phyloP scores from a whole-genome alignment of 805 yeast genomes.

The Peterozyma toletana region DNA sequence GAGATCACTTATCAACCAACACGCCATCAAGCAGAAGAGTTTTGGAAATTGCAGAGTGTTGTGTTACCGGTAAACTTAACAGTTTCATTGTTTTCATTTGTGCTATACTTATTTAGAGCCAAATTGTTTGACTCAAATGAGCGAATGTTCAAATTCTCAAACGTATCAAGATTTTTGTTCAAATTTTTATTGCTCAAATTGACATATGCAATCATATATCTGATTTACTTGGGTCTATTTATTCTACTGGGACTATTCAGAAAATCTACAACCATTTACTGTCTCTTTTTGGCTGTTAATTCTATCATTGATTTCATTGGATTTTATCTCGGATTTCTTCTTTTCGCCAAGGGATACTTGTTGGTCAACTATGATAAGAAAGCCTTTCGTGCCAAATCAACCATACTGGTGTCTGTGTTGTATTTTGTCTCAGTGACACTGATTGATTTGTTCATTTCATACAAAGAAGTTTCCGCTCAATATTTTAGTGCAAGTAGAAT shows the following conservation, averaged over 20 bases:
- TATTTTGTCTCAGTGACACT: slow-evolving; percentile 2
- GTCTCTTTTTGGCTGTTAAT: slow-evolving; percentile 2
- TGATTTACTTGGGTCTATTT: slow-evolving; percentile 5
- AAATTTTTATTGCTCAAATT: slow-evolving; percentile 1
- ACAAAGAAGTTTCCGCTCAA: no score
- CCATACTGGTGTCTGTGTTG: slow-evolving; percentile 1
- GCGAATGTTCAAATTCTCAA: slow-evolving; percentile 2
- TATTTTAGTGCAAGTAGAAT: no score
- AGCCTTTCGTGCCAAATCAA: neutral
- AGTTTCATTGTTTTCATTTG: neutral
- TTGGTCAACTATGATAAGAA: slow-evolving; percentile 1
- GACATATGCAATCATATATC: neutral
- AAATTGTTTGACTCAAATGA: neutral
- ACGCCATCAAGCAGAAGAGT: no score
- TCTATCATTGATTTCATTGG: slow-evolving; percentile 3
- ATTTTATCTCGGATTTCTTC: slow-evolving; percentile 4
- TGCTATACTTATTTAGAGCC: neutral
- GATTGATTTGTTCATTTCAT: no score
- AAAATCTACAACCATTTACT: slow-evolving; percentile 1
- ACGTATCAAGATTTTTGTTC: slow-evolving; percentile 3
- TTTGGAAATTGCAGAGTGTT: slow-evolving; percentile 1
- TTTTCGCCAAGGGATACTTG: slow-evolving; percentile 5
- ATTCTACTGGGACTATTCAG: slow-evolving; percentile 1
- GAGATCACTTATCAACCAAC: no score
- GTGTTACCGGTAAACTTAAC: slow-evolving; percentile 2